These are phyloP conservation scores for Cyclotella baltica DNA, from an alignment of 108 stramenopile genomes.

Conservation along the genomic window DNA sequence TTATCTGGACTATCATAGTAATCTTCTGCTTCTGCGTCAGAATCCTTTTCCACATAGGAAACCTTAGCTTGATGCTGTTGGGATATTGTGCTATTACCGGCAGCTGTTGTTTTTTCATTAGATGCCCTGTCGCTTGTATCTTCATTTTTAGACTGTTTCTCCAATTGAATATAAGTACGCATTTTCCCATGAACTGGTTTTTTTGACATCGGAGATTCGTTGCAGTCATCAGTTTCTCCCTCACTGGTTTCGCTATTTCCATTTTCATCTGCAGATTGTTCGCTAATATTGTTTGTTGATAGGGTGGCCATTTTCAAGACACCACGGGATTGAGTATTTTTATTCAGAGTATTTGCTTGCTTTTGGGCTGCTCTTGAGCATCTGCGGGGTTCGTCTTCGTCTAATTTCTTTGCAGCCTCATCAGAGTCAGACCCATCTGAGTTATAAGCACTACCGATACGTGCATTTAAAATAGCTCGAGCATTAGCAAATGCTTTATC, in stretches of 20 bases:
- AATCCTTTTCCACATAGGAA: background rate
- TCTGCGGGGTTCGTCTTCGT: background rate
- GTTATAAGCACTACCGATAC: too few relatives aligned
- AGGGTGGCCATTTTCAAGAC: too few relatives aligned
- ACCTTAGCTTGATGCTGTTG: background rate
- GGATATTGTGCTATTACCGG: too few relatives aligned
- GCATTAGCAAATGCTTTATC: too few relatives aligned
- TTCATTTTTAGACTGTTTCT: too few relatives aligned
- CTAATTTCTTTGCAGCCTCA: background rate
- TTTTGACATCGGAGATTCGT: background rate
- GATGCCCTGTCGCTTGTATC: too few relatives aligned
- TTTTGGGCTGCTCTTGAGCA: background rate
- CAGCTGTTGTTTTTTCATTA: too few relatives aligned
- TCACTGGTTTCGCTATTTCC: background rate
- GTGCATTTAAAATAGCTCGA: too few relatives aligned
- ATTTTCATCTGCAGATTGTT: background rate
- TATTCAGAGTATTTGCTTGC: background rate
- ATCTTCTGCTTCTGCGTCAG: constrained; percentile 28
- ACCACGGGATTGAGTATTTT: background rate
- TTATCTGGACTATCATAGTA: constrained; percentile 13
- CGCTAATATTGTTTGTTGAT: too few relatives aligned
- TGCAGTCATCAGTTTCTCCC: background rate
- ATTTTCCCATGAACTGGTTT: too few relatives aligned
- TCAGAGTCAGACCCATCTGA: too few relatives aligned
- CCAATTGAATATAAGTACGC: too few relatives aligned